Evolutionary conservation across 306 rosid species (phyloP).

Genomic region (Acacia acuminata): DNA sequence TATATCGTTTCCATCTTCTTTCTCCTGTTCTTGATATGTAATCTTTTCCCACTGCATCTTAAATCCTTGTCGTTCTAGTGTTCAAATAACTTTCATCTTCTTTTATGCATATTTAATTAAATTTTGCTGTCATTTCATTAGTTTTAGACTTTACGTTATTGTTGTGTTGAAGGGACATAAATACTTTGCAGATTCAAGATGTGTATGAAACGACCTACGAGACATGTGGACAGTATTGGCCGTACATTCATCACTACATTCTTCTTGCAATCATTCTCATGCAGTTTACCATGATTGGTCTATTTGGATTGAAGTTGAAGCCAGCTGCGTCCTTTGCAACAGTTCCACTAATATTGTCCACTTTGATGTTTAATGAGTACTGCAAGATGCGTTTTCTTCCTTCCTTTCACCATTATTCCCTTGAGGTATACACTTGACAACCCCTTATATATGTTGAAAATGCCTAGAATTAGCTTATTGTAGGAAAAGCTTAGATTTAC

Average conservation of each 20-base stretch:
- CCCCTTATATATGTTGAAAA: background rate
- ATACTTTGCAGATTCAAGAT: conserved; percentile 73
- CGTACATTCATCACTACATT: conserved; percentile 77
- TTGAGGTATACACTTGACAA: conserved; percentile 52
- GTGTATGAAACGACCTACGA: conserved; percentile 77
- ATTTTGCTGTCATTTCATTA: background rate
- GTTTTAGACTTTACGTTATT: background rate
- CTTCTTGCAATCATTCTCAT: conserved; percentile 71
- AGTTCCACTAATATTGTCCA: conserved; percentile 65
- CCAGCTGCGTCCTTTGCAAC: conserved; percentile 86
- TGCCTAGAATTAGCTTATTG: background rate
- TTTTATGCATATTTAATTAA: background rate
- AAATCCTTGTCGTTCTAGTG: too few species aligned
- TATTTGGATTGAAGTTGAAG: conserved; percentile 77
- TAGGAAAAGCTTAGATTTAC: background rate
- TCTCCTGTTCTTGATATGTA: too few species aligned
- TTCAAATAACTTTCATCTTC: background rate
- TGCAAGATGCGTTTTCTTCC: conserved; percentile 96
- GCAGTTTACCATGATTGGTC: conserved; percentile 96
- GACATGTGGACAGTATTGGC: conserved; percentile 90
- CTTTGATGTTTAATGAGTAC: conserved; percentile 77
- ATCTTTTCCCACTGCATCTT: too few species aligned
- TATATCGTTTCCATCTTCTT: background rate
- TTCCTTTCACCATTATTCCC: conserved; percentile 54
- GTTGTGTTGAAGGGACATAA: conserved; percentile 1